These are phyloP conservation scores for Calonectria hongkongensis DNA, from an alignment of 2,329 filamentous ascomycete genomes.

Conservation along the genomic window DNA sequence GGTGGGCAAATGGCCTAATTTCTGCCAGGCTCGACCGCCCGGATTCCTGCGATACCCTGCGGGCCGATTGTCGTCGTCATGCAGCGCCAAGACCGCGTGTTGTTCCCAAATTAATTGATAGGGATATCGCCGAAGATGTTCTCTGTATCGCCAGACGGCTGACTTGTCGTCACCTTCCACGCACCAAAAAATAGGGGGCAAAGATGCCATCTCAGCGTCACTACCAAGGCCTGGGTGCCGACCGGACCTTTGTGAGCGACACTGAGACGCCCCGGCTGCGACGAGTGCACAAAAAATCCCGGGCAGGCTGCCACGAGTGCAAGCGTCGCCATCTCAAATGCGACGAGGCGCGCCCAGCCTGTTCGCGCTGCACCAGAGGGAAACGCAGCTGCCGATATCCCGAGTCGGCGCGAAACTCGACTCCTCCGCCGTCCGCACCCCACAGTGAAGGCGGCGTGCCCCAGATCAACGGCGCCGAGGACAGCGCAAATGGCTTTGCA, in stretches of 20 bases:
- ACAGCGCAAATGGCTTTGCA: not conserved
- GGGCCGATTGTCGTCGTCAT: slow-evolving; percentile 23
- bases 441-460: not conserved
- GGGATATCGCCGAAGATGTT: slow-evolving; percentile 5
- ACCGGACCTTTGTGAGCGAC: slow-evolving; percentile 18
- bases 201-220: slow-evolving; percentile 6
- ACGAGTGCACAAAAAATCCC: slow-evolving; percentile 62
- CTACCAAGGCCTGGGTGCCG: not conserved
- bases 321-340: slow-evolving; percentile 65
- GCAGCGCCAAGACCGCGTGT: slow-evolving; percentile 3
- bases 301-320: slow-evolving; percentile 63
- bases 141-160: not conserved
- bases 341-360: slow-evolving; percentile 52
- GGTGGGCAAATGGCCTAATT: not conserved
- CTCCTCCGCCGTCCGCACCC: not conserved
- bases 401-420: not conserved
- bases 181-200: not conserved
- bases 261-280: slow-evolving; percentile 48
- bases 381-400: slow-evolving; percentile 17
- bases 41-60: not conserved
- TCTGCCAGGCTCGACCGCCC: slow-evolving; percentile 19
- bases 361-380: slow-evolving; percentile 22
- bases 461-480: not conserved
- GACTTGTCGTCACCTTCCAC: not conserved
- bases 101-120: slow-evolving; percentile 9